Conservation (phyloP, 2,329 filamentous ascomycete genomes). For the Ramularia endophylla region DNA sequence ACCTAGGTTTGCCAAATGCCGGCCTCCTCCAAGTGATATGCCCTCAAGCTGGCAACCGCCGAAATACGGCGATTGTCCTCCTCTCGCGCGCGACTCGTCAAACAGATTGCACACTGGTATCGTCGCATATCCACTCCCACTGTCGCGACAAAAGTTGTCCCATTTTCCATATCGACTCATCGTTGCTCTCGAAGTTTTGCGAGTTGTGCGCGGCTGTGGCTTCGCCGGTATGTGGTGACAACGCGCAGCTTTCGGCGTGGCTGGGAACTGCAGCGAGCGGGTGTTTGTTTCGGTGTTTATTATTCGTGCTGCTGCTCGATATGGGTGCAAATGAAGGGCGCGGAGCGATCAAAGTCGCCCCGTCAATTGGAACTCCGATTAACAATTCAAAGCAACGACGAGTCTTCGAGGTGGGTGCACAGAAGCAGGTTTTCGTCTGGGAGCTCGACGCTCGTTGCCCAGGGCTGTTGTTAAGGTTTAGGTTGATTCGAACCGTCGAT, state of each 20-base stretch:
- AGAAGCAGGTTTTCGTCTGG: no score
- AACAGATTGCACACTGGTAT: conserved; percentile 57
- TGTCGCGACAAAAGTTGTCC: conserved; percentile 46
- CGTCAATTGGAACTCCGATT: no score
- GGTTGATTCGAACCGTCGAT: no score
- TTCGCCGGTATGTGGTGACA: neutral
- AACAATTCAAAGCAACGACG: no score
- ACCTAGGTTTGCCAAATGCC: conserved; percentile 78
- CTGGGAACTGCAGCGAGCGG: no score
- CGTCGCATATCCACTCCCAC: conserved; percentile 34
- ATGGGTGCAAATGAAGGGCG: no score
- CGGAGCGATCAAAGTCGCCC: no score
- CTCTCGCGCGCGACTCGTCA: conserved; percentile 52
- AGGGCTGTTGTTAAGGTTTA: no score
- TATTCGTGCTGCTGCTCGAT: no score
- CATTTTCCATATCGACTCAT: conserved; percentile 32
- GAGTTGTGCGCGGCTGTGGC: neutral
- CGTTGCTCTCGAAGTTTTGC: neutral
- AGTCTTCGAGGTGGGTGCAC: no score
- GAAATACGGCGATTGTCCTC: conserved; percentile 40
- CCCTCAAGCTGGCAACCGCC: conserved; percentile 68
- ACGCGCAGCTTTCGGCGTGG: neutral
- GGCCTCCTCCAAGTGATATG: conserved; percentile 60
- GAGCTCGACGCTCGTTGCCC: no score
- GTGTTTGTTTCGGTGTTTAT: no score